phyloP scores from a whole-genome alignment of 495 filamentous ascomycete species.

The Aspergillus asperescens region DNA sequence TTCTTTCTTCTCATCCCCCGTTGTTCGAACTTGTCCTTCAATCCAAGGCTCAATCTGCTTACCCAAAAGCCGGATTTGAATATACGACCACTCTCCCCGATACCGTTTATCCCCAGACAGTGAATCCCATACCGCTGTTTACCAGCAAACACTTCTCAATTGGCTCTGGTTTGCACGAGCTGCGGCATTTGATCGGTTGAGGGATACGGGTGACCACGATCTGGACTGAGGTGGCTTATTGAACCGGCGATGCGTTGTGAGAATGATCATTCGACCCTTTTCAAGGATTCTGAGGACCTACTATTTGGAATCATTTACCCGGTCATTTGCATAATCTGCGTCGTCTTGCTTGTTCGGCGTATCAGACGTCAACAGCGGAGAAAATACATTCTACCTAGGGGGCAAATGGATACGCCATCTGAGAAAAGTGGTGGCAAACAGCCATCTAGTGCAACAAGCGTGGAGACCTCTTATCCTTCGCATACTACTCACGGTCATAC shows the following conservation, averaged over 20 bases:
- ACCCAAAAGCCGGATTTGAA: neutral
- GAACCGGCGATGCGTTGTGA: conserved; percentile 16
- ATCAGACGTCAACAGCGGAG: conserved; percentile 17
- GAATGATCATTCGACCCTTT: conserved; percentile 14
- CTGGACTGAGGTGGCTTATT: conserved; percentile 2
- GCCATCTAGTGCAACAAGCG: conserved; percentile 12
- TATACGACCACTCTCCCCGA: neutral
- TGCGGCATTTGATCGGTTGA: neutral
- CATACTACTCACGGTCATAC: conserved; percentile 7
- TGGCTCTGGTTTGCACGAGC: neutral
- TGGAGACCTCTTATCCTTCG: conserved; percentile 2
- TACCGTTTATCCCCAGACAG: neutral
- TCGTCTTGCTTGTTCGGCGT: conserved; percentile 17
- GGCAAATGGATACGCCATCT: conserved; percentile 22
- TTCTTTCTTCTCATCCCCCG: neutral
- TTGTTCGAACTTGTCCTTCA: neutral
- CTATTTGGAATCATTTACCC: conserved; percentile 17
- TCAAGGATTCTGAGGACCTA: conserved; percentile 11
- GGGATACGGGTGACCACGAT: neutral
- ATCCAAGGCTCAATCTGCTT: neutral
- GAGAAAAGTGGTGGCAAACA: conserved; percentile 21
- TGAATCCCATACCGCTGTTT: neutral
- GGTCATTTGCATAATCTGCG: conserved; percentile 17
- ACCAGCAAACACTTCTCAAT: neutral
- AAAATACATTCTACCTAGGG: conserved; percentile 12